Percentiles rank a stretch among this genome's conserved stretches.
Evolutionary conservation across 805 yeast genomes (phyloP).

Genomic region (Komagataella mondaviorum): DNA sequence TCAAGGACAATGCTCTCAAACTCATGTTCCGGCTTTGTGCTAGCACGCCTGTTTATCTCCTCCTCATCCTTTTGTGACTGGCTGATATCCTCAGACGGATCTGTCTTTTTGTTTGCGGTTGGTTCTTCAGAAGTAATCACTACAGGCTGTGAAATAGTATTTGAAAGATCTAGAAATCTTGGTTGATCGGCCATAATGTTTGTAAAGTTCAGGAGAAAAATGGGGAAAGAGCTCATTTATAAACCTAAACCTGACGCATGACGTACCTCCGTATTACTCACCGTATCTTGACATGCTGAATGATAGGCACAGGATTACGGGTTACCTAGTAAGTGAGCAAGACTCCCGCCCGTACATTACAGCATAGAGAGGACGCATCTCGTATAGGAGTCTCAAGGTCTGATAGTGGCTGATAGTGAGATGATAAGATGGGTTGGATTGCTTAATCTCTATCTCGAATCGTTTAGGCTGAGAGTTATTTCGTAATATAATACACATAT

Average conservation of each 20-base stretch:
- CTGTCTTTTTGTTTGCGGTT: background rate
- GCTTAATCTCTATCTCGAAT: background rate
- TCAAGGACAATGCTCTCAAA: background rate
- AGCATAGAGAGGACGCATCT: background rate
- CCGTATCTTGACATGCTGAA: background rate
- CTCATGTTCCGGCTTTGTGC: background rate
- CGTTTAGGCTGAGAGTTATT: no score
- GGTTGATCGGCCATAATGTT: background rate
- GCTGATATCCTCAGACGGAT: background rate
- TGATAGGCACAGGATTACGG: background rate
- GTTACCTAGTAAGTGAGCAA: background rate
- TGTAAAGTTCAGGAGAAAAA: background rate
- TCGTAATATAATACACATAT: no score
- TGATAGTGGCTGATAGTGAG: background rate
- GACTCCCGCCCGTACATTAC: background rate
- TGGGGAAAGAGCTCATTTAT: background rate
- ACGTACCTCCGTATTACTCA: background rate
- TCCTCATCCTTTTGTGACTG: background rate
- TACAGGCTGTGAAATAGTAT: constrained; percentile 47
- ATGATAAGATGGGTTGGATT: background rate
- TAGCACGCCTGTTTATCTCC: background rate
- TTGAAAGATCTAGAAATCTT: constrained; percentile 39
- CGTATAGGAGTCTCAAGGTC: background rate
- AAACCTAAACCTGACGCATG: background rate
- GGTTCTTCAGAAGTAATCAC: constrained; percentile 22